phyloP scores from a whole-genome alignment of 2,329 filamentous ascomycete genomes.

The Phoma sp. region DNA sequence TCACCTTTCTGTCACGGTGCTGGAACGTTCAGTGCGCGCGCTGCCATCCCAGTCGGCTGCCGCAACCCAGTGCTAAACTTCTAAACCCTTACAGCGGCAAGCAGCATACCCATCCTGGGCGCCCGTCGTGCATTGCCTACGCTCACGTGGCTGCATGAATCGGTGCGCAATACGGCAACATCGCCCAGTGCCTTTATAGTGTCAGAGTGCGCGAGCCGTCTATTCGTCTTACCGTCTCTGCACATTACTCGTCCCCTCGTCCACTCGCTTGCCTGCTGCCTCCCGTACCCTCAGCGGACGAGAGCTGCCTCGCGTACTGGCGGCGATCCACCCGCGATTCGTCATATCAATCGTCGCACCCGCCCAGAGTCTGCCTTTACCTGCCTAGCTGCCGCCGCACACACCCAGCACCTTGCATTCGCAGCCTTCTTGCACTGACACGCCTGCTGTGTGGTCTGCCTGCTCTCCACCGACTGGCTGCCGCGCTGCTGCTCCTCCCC shows the following conservation, averaged over 20 bases:
- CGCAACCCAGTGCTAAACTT: not conserved
- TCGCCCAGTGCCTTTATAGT: slow-evolving; percentile 10
- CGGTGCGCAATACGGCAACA: slow-evolving; percentile 8
- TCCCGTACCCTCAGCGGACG: slow-evolving; percentile 3
- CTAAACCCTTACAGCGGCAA: slow-evolving; percentile 26
- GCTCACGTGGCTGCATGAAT: slow-evolving; percentile 22
- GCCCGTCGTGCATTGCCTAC: slow-evolving; percentile 17
- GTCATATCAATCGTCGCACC: slow-evolving; percentile 21
- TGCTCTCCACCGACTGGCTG: slow-evolving; percentile 15
- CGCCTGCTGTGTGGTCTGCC: not conserved
- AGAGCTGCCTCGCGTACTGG: slow-evolving; percentile 11
- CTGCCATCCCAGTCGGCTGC: slow-evolving; percentile 8
- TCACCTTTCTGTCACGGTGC: not conserved
- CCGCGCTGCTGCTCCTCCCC: not conserved
- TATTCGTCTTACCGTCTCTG: slow-evolving; percentile 1
- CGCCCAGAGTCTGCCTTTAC: slow-evolving; percentile 20
- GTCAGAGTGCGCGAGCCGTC: not conserved
- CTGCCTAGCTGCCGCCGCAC: slow-evolving; percentile 25
- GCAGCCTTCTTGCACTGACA: slow-evolving; percentile 20
- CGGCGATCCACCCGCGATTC: slow-evolving; percentile 22
- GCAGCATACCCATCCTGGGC: slow-evolving; percentile 16
- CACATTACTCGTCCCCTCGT: slow-evolving; percentile 9
- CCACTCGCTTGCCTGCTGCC: slow-evolving; percentile 14
- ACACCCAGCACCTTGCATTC: slow-evolving; percentile 28
- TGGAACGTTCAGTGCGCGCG: slow-evolving; percentile 6